Base-by-base conservation (phyloP, 257 asterid species). In the Gentiana macrophylla region DNA sequence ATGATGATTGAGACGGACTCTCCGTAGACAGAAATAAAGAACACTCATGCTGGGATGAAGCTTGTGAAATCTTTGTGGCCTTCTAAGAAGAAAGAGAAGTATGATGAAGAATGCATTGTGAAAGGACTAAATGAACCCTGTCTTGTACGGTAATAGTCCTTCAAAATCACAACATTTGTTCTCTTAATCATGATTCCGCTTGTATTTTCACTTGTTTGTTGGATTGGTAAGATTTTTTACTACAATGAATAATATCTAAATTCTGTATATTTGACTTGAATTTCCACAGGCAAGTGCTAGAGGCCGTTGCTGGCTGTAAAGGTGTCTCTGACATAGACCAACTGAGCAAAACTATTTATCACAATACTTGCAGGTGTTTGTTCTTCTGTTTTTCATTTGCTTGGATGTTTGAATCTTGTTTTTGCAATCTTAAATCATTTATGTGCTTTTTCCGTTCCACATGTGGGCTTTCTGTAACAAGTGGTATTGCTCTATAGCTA, bases 81-180 rank as follows among this genome's bases (percentile, higher is more conserved):
- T 60, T 87, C 97, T 9, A 87, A 83, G 86, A 91, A 84, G 72
- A 91, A 91, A 79, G 95, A 84, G 62, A 91, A 80, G 74, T 72
- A 91, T 53, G 96, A 84, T 67, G 76, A 68, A 6, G 82, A 77
- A 54, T 87, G 86, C 77, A 73, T 79, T 41, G 87, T 91, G 60
- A 91, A 91, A 79, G 98, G 96, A 60, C 94, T 96, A 67, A 91
- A 87, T 35, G 98, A 91, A 64, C 98, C 98, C 50, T 91, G 98
- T 65, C 76, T 76, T 75, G 95, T 87, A 32, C 77, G 95, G 96
- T 86, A 60, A 77, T 38, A 38, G 44, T 38, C 4, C 44, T 38
- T 38, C 44, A 38, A 1, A 38, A 38, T 38, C 4, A 8, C 44
- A 38, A 38, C 7, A 38, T 38, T 38, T 38, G 44, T 38, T 38